Base-by-base conservation (phyloP, 2,329 filamentous ascomycete species). In the Chaetomiaceae sp. region DNA sequence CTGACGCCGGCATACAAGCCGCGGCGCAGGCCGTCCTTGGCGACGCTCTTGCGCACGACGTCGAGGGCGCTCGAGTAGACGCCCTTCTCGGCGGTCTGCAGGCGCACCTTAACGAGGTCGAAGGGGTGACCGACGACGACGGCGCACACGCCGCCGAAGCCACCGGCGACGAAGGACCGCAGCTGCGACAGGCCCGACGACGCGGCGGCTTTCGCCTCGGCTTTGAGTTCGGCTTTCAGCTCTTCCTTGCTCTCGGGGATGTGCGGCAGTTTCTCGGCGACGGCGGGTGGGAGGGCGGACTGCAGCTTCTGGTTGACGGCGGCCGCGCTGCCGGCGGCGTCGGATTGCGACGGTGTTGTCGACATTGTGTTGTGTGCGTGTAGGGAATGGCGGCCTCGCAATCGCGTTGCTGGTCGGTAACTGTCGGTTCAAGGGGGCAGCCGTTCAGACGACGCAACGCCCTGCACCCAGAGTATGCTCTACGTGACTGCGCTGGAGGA, bases 1-100 rank as follows among this genome's bases (percentile, higher is more conserved):
- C 86, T 93, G 37, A 98, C 91, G 66, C 93, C 93, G n/a, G 93
- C 93, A 68, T 98, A 98, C 52, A 98, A 68, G 8, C 93, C 93
- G 66, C 86, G 70, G 50, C 69, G 60, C 56, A 95, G 65, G 2
- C 93, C 93, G 67, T 97, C 91, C 51, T 86, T 79, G 22, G 90
- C 90, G 50, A 98, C 70, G 29, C 88, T 91, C 73, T 86, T 95
- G 66, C 78, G 76, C 53, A 97, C 89, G 1, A 96, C 91, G 69
- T 98, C 93, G 60, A 97, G 75, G 12, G 93, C 93, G 37, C 86
- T 84, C 29, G 75, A 84, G 70, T 98, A 98, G 29, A 95, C 86
- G 39, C 93, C 93, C 68, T 83, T 84, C 69, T 97, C 90, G 29
- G 93, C 89, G 2, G 93, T 98, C 74, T 98, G 93, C 66, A 98